A percentile compares a stretch with the other conserved stretches of the same genome.
These are phyloP conservation scores for Fusarium citri DNA, from an alignment of 2,329 filamentous ascomycete species.

Conservation along the genomic window DNA sequence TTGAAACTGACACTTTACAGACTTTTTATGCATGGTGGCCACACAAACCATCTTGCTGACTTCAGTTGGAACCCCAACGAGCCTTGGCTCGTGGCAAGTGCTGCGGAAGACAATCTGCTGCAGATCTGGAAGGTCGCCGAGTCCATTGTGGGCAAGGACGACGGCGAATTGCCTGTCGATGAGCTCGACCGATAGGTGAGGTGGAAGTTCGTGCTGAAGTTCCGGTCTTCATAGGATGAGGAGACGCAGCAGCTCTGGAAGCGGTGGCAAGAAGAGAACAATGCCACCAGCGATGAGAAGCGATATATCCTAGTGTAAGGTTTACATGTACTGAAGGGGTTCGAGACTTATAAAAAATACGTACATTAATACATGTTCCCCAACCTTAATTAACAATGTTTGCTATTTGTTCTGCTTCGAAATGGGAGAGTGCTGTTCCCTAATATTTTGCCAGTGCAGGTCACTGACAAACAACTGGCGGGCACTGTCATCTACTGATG, in stretches of 20 bases:
- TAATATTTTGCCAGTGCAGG: slow-evolving; percentile 2
- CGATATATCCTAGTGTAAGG: slow-evolving; percentile 37
- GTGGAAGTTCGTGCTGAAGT: slow-evolving; percentile 50
- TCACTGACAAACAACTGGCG: slow-evolving; percentile 13
- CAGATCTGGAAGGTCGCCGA: slow-evolving; percentile 94
- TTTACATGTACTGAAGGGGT: slow-evolving; percentile 6
- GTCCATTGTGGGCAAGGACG: slow-evolving; percentile 81
- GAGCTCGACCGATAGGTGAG: slow-evolving; percentile 74
- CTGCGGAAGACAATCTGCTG: slow-evolving; percentile 95
- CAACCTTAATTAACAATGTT: slow-evolving; percentile 3
- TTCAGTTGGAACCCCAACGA: slow-evolving; percentile 99
- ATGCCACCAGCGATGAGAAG: slow-evolving; percentile 28
- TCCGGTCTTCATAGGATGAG: slow-evolving; percentile 49
- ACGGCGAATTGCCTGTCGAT: slow-evolving; percentile 79
- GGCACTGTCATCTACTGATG: not conserved
- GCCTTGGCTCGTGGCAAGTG: slow-evolving; percentile 95
- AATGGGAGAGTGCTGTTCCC: not conserved
- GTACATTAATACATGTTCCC: not conserved
- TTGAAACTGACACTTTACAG: slow-evolving; percentile 56
- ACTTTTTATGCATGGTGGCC: slow-evolving; percentile 98
- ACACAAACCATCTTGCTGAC: slow-evolving; percentile 96
- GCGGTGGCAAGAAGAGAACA: slow-evolving; percentile 27
- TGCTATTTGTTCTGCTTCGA: not conserved
- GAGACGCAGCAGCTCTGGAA: slow-evolving; percentile 43
- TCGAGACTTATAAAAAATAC: slow-evolving; percentile 1